Evolutionary conservation across 352 stramenopile species (phyloP).

Genomic region (Phytophthora europaea): DNA sequence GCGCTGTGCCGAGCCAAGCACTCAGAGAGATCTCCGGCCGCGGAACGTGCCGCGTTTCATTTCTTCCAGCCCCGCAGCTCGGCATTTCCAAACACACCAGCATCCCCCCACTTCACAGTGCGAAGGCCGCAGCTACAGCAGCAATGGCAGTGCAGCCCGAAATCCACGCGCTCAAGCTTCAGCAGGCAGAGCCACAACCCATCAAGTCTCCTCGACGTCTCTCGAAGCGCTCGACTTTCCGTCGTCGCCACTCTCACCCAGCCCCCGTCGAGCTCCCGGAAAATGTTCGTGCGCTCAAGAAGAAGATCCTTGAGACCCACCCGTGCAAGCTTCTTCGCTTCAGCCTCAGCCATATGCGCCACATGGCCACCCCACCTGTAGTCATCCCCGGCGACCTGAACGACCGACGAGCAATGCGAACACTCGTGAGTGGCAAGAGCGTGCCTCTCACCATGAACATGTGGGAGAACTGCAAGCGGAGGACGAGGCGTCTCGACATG

Average conservation of each 20-base stretch:
- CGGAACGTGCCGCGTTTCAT: constrained; percentile 31
- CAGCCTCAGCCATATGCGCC: constrained; percentile 57
- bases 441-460: constrained; percentile 58
- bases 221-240: constrained; percentile 32
- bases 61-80: constrained; percentile 9
- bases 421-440: constrained; percentile 55
- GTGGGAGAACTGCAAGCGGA: constrained; percentile 59
- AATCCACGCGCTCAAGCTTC: constrained; percentile 25
- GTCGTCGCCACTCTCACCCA: constrained; percentile 21
- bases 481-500: constrained; percentile 46
- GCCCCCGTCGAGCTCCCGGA: constrained; percentile 33
- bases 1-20: constrained; percentile 13
- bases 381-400: constrained; percentile 49
- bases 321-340: constrained; percentile 54
- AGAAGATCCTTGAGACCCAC: constrained; percentile 56
- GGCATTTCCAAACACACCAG: constrained; percentile 33
- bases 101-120: constrained; percentile 1
- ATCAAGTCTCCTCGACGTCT: constrained; percentile 29
- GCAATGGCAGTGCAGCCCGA: constrained; percentile 36
- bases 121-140: constrained; percentile 1
- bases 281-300: constrained; percentile 54
- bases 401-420: constrained; percentile 37
- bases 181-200: constrained; percentile 18
- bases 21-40: constrained; percentile 1
- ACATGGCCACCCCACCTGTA: constrained; percentile 55